A percentile compares a stretch with the other conserved stretches of the same genome.
These are phyloP conservation scores for Petunia hybrid DNA, from an alignment of 305 asterid species.

Conservation along the genomic window DNA sequence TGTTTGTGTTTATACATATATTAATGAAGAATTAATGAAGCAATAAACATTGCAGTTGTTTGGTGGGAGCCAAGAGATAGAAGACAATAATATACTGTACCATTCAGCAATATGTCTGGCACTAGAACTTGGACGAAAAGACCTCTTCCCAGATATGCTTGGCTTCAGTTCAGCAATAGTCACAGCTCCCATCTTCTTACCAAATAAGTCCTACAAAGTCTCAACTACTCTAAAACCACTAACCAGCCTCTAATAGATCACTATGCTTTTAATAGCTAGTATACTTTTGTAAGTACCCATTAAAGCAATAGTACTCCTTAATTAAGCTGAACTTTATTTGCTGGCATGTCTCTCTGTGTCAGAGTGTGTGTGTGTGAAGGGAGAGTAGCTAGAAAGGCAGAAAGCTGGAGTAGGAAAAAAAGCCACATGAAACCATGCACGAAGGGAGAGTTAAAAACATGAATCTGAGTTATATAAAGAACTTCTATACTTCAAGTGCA, in stretches of 20 bases:
- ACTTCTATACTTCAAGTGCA: no score
- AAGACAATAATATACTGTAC: slow-evolving; percentile 41
- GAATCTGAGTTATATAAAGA: not conserved
- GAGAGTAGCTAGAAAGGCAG: slow-evolving; percentile 44
- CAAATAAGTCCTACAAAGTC: slow-evolving; percentile 22
- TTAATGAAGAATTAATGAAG: no score
- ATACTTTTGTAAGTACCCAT: slow-evolving; percentile 13
- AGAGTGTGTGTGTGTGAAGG: slow-evolving; percentile 35
- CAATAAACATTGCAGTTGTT: no score
- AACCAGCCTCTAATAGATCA: slow-evolving; percentile 13
- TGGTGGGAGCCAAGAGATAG: not conserved
- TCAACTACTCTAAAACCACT: slow-evolving; percentile 37
- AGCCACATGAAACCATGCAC: slow-evolving; percentile 67
- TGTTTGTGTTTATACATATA: no score
- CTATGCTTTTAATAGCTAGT: slow-evolving; percentile 30
- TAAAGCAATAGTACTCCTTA: slow-evolving; percentile 20
- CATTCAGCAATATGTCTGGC: slow-evolving; percentile 82
- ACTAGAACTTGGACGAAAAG: slow-evolving; percentile 84
- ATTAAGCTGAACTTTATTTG: slow-evolving; percentile 42
- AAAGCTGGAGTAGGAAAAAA: slow-evolving; percentile 28
- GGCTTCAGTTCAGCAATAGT: slow-evolving; percentile 83
- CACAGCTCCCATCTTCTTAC: slow-evolving; percentile 71
- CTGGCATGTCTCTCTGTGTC: slow-evolving; percentile 27
- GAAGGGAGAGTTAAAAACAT: slow-evolving; percentile 37
- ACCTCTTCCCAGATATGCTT: slow-evolving; percentile 77